phyloP scores from a whole-genome alignment of 169 alveolate species.

The Babesia bovis region DNA sequence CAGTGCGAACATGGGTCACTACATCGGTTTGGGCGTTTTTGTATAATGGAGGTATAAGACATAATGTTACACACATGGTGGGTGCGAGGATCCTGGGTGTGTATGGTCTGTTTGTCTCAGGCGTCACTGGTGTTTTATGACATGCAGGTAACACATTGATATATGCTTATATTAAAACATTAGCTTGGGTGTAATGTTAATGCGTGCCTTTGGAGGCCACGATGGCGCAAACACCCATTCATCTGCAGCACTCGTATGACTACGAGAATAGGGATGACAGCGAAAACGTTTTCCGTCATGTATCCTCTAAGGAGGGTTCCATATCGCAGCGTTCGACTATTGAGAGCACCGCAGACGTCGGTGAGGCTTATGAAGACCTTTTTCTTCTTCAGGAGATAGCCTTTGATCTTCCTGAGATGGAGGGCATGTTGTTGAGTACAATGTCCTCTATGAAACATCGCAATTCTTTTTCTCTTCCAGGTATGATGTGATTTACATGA shows the following conservation, averaged over 20 bases:
- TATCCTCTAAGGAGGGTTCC: constrained; percentile 3
- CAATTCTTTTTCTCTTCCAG: constrained; percentile 36
- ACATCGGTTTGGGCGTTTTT: too few relatives aligned
- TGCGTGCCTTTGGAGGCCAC: neutral
- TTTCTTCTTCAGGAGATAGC: constrained; percentile 49
- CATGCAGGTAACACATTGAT: too few relatives aligned
- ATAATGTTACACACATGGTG: too few relatives aligned
- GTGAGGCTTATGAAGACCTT: constrained; percentile 37
- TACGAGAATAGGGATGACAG: constrained; percentile 6
- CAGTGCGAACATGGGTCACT: constrained; percentile 35
- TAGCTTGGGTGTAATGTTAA: neutral
- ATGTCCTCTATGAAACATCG: constrained; percentile 24
- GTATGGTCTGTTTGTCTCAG: too few relatives aligned
- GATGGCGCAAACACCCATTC: neutral
- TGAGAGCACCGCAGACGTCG: constrained; percentile 11
- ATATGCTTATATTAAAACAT: too few relatives aligned
- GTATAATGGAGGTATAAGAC: too few relatives aligned
- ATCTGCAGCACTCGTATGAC: constrained; percentile 34
- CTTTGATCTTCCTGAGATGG: constrained; percentile 53
- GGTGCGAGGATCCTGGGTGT: too few relatives aligned
- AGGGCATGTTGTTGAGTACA: constrained; percentile 17
- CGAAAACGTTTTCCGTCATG: neutral
- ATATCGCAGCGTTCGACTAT: constrained; percentile 15
- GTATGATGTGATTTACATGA: constrained; percentile 12
- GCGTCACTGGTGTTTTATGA: too few relatives aligned